Evolutionary conservation across 202 grass and related monocot genomes (phyloP), one percentile per base, ranked within the genome.

Genomic region (Musa balbisiana): DNA sequence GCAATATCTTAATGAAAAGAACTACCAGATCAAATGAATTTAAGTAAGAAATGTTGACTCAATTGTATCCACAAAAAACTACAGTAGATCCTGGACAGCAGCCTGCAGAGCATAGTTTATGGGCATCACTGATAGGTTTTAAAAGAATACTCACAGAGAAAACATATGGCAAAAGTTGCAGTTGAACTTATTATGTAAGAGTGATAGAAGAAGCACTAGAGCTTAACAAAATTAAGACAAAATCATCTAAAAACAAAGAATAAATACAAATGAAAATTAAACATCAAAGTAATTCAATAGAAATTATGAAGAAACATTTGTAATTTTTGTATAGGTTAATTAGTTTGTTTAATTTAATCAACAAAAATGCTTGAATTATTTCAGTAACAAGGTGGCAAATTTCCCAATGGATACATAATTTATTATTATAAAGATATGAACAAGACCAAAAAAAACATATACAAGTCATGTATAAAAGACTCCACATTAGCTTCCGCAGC

Each of bases 401-500:
- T 27, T 43, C 33, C 5, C 33, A 43, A 43, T 43, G 33, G 2
- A 43, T 43, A 43, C 33, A 43, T 43, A 43, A 43, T 6, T 43
- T 43, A 33, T 33, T 33, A 43, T 5, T 43, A 43, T 43, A 43
- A 43, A 4, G 33, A 43, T 43, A 43, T 43, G 33, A 43, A 43
- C 33, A 43, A 43, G 33, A 43, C 33, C 33, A 43, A 43, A 8
- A 17, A 19, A 14, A 1, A 9, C 11, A 50, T 49, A 51, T 49
- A 79, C 52, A 17, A 58, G 22, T 5, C 52, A 69, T 79, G 22
- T 15, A 4, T 16, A 16, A 50, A 23, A 24, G 60, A 21, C 16
- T 11, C 80, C 89, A 93, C 94, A 80, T 98, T 98, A 78, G 91
- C 94, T 92, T 98, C 94, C 58, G 91, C 90, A 15, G 94, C 88